These are phyloP conservation scores for Penicillium sp. DNA, from an alignment of 2,329 filamentous ascomycete genomes.

Conservation along the genomic window DNA sequence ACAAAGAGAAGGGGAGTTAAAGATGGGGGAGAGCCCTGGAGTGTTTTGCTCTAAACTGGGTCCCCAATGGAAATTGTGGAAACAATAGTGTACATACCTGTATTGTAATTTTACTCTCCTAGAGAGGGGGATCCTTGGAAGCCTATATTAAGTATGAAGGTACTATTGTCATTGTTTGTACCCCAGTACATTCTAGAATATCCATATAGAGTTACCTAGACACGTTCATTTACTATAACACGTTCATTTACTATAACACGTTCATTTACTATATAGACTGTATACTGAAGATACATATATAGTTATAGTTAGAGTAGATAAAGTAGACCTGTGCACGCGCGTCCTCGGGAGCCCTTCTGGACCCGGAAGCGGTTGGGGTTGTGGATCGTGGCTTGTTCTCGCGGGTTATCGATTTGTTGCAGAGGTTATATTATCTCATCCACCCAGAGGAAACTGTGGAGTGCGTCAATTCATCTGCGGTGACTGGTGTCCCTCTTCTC, in stretches of 20 bases:
- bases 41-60: neutral
- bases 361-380: conserved; percentile 17
- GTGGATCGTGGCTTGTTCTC: conserved; percentile 14
- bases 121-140: too few relatives aligned
- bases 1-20: neutral
- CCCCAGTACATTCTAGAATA: neutral
- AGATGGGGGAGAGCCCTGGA: neutral
- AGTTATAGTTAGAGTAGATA: neutral
- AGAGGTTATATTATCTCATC: conserved; percentile 6
- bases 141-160: too few relatives aligned
- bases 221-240: too few relatives aligned
- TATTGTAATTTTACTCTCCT: too few relatives aligned
- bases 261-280: too few relatives aligned
- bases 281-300: neutral
- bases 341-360: conserved; percentile 5
- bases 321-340: conserved; percentile 3
- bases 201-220: neutral
- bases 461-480: neutral
- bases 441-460: conserved; percentile 15
- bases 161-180: neutral
- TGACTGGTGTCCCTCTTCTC: neutral
- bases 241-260: too few relatives aligned
- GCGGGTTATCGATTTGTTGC: conserved; percentile 11
- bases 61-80: too few relatives aligned
- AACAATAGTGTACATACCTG: too few relatives aligned